Evolutionary conservation across 1,284 basidiomycete genomes (phyloP).

Genomic region (Pseudozyma tsukubaensis): DNA sequence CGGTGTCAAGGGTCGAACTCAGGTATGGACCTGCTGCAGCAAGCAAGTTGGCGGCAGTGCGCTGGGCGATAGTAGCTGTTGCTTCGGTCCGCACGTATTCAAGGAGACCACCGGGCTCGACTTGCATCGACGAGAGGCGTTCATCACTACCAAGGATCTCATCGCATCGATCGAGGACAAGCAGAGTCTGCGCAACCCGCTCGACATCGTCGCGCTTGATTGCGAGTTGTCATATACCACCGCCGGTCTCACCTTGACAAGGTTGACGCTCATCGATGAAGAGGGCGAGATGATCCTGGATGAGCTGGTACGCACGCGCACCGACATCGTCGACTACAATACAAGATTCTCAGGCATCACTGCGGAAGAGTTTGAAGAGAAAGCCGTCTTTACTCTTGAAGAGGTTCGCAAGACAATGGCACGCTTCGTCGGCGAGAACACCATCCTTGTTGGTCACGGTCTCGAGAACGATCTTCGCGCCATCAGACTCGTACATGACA

Average conservation of each 20-base stretch:
- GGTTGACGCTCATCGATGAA: conserved; percentile 63
- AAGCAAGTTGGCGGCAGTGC: conserved; percentile 49
- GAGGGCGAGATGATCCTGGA: conserved; percentile 59
- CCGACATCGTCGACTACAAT: conserved; percentile 63
- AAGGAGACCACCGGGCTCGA: conserved; percentile 55
- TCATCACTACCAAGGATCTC: conserved; percentile 47
- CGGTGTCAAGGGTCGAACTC: conserved; percentile 35
- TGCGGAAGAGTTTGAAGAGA: conserved; percentile 42
- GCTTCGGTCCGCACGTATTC: conserved; percentile 64
- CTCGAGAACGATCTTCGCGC: conserved; percentile 66
- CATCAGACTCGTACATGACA: conserved; percentile 57
- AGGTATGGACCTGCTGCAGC: conserved; percentile 62
- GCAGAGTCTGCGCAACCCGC: conserved; percentile 4
- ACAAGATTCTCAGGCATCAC: conserved; percentile 65
- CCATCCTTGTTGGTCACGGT: conserved; percentile 64
- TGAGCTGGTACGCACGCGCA: conserved; percentile 51
- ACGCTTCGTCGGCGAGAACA: conserved; percentile 54
- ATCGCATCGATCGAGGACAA: conserved; percentile 16
- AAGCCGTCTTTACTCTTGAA: conserved; percentile 48
- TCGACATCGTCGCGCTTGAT: conserved; percentile 63
- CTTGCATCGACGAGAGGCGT: conserved; percentile 58
- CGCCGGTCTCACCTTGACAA: conserved; percentile 59
- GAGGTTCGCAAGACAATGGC: conserved; percentile 50
- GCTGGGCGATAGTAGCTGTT: conserved; percentile 55
- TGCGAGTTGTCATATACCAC: conserved; percentile 67